Evolutionary conservation across 1,284 basidiomycete genomes (phyloP).

Genomic region (Ceratobasidium sp.): DNA sequence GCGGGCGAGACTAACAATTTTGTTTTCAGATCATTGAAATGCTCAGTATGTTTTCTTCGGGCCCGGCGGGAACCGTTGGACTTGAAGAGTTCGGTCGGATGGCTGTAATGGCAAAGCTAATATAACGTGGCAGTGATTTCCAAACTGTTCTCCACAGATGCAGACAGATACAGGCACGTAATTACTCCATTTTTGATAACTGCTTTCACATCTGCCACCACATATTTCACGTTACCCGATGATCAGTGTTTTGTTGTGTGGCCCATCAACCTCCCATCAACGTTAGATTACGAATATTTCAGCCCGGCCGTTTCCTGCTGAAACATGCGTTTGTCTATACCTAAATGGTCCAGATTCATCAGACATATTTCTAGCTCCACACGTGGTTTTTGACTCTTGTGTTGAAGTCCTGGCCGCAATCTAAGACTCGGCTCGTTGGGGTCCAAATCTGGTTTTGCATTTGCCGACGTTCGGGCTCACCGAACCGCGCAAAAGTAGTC

Average conservation of each 20-base stretch:
- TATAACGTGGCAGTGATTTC: constrained; percentile 15
- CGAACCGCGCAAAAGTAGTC: too few relatives aligned
- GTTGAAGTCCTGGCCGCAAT: too few relatives aligned
- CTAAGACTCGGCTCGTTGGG: too few relatives aligned
- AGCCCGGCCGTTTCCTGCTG: background rate
- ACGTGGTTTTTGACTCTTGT: too few relatives aligned
- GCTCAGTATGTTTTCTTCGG: constrained; percentile 39
- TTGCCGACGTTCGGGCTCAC: too few relatives aligned
- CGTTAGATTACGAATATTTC: too few relatives aligned
- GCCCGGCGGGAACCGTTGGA: constrained; percentile 16
- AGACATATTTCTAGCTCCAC: too few relatives aligned
- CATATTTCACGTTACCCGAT: background rate
- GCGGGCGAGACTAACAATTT: constrained; percentile 15
- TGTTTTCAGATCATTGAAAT: constrained; percentile 38
- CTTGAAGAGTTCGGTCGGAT: constrained; percentile 35
- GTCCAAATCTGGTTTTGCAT: too few relatives aligned
- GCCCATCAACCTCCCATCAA: background rate
- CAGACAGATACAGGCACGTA: constrained; percentile 14
- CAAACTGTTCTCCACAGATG: background rate
- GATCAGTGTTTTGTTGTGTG: constrained; percentile 22
- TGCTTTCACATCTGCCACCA: background rate
- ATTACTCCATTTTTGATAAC: background rate
- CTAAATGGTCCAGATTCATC: too few relatives aligned
- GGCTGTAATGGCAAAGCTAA: constrained; percentile 37
- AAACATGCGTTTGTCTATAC: background rate